These are phyloP conservation scores for Salix purpurea DNA, from an alignment of 345 rosid genomes.

Conservation along the genomic window DNA sequence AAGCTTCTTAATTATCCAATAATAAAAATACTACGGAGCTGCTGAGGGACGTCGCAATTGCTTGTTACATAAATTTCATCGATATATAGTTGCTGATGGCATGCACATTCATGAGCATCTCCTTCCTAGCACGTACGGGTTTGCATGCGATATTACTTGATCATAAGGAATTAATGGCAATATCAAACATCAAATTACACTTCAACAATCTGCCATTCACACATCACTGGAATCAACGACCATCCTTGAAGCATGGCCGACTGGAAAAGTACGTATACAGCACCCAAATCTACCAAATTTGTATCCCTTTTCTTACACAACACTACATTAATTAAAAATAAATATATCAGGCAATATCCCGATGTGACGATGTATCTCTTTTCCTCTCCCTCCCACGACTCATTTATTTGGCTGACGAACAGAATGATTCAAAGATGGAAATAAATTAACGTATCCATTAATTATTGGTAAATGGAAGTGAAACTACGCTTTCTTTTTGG, in stretches of 20 bases:
- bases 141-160: neutral
- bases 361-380: neutral
- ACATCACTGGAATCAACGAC: neutral
- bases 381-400: neutral
- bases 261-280: neutral
- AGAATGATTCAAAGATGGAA: neutral
- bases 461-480: neutral
- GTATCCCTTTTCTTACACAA: neutral
- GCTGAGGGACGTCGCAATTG: neutral
- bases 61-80: neutral
- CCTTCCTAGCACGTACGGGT: too few species aligned
- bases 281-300: neutral
- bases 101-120: too few species aligned
- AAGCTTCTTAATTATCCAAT: neutral
- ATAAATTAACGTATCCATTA: neutral
- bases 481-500: slow-evolving; percentile 45
- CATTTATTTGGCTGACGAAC: neutral
- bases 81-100: neutral
- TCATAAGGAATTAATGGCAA: neutral
- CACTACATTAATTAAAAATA: slow-evolving; percentile 4
- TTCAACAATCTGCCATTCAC: neutral
- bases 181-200: neutral
- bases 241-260: neutral
- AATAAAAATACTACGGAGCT: neutral
- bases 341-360: neutral